These are phyloP conservation scores for Neofusicoccum laricinum DNA, from an alignment of 2,329 filamentous ascomycete genomes.

Conservation along the genomic window DNA sequence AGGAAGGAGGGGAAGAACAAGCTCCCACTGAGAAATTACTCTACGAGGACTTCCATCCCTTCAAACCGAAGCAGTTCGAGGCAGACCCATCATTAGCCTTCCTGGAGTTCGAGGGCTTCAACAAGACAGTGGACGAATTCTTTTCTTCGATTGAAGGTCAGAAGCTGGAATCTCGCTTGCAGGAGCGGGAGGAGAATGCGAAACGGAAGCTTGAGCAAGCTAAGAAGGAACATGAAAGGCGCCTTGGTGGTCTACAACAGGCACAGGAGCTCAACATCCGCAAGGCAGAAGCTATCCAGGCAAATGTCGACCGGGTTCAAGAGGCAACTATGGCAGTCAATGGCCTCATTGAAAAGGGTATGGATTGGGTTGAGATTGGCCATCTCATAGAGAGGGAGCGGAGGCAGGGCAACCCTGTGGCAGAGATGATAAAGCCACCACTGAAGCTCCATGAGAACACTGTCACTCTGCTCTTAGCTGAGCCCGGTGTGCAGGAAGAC, in stretches of 20 bases:
- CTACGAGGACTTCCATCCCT: slow-evolving; percentile 96
- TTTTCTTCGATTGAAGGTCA: slow-evolving; percentile 96
- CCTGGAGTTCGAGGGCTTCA: slow-evolving; percentile 79
- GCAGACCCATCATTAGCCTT: slow-evolving; percentile 64
- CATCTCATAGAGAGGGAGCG: slow-evolving; percentile 87
- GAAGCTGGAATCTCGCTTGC: slow-evolving; percentile 78
- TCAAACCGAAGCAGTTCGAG: slow-evolving; percentile 76
- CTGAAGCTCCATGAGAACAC: slow-evolving; percentile 88
- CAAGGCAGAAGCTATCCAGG: slow-evolving; percentile 86
- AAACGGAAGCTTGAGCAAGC: slow-evolving; percentile 84
- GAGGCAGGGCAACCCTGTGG: slow-evolving; percentile 75
- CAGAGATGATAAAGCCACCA: slow-evolving; percentile 80
- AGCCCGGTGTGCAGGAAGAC: slow-evolving; percentile 64
- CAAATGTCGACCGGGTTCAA: slow-evolving; percentile 85
- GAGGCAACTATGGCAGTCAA: slow-evolving; percentile 93
- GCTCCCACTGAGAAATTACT: slow-evolving; percentile 54
- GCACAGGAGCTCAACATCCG: slow-evolving; percentile 78
- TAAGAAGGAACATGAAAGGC: slow-evolving; percentile 75
- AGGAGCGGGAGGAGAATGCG: slow-evolving; percentile 77
- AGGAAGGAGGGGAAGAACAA: slow-evolving; percentile 34
- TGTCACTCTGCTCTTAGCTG: slow-evolving; percentile 74
- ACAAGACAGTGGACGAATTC: slow-evolving; percentile 92
- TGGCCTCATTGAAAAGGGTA: slow-evolving; percentile 84
- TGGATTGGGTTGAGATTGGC: slow-evolving; percentile 95
- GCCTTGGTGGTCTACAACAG: slow-evolving; percentile 78